Percentiles rank a stretch among this genome's conserved stretches.
These are phyloP conservation scores for Penicillium egyptiacum DNA, from an alignment of 495 filamentous ascomycete species.

Conservation along the genomic window DNA sequence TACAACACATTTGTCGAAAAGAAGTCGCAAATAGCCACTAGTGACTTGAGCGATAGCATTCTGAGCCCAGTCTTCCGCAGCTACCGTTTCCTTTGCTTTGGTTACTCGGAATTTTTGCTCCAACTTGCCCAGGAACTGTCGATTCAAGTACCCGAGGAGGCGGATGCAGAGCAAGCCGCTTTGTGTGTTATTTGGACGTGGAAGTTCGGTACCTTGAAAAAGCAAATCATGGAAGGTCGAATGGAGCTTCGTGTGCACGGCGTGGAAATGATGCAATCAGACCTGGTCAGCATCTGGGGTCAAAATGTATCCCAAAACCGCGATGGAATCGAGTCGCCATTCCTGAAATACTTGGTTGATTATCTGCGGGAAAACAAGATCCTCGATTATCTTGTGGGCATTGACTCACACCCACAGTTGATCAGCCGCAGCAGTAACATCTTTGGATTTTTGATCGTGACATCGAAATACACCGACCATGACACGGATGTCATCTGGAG, in stretches of 20 bases:
- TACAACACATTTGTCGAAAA: constrained; percentile 41
- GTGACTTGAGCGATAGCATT: constrained; percentile 37
- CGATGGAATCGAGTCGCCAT: constrained; percentile 42
- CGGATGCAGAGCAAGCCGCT: constrained; percentile 27
- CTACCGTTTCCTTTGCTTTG: constrained; percentile 28
- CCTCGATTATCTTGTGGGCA: constrained; percentile 82
- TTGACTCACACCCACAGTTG: constrained; percentile 89
- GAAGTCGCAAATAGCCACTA: constrained; percentile 40
- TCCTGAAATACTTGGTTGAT: constrained; percentile 63
- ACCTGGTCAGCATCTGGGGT: constrained; percentile 64
- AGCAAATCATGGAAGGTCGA: constrained; percentile 73
- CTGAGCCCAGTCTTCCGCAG: constrained; percentile 27
- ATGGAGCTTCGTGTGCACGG: constrained; percentile 86
- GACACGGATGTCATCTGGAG: constrained; percentile 86
- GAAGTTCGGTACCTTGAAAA: constrained; percentile 68
- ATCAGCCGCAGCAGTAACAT: constrained; percentile 80
- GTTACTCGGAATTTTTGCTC: constrained; percentile 24
- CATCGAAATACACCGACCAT: constrained; percentile 63
- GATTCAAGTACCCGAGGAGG: constrained; percentile 40
- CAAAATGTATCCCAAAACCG: constrained; percentile 48
- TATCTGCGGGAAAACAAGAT: constrained; percentile 65
- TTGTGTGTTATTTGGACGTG: constrained; percentile 59
- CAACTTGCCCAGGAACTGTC: constrained; percentile 40
- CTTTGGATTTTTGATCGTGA: constrained; percentile 84
- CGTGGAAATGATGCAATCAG: constrained; percentile 66